Conservation (phyloP, 2,329 filamentous ascomycete species). For the Hawksworthiomyces lignivorus region DNA sequence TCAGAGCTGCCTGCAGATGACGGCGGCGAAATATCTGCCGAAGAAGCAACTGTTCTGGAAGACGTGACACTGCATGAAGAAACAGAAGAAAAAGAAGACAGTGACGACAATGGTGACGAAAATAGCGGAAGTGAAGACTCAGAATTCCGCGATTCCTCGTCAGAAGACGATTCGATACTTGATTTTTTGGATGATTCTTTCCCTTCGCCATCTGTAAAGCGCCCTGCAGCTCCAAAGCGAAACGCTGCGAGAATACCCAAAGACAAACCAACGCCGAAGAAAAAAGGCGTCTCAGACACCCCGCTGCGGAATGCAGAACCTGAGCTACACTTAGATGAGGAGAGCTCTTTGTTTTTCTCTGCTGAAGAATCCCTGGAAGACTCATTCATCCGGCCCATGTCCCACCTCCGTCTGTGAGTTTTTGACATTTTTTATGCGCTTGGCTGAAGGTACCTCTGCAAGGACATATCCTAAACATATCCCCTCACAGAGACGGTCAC, state of each 20-base stretch:
- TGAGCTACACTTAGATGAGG: conserved; percentile 9
- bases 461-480: not conserved
- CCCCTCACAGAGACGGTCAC: too few species aligned
- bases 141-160: conserved; percentile 10
- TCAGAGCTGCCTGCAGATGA: conserved; percentile 7
- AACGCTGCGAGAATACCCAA: not conserved
- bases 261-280: not conserved
- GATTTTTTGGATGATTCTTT: conserved; percentile 8
- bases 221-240: not conserved
- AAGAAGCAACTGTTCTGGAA: conserved; percentile 13
- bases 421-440: too few species aligned
- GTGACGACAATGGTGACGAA: not conserved
- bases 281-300: not conserved
- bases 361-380: conserved; percentile 10
- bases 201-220: conserved; percentile 1
- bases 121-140: conserved; percentile 5
- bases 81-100: not conserved
- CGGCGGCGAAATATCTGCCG: conserved; percentile 10
- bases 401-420: conserved; percentile 6
- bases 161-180: not conserved
- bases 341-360: conserved; percentile 14
- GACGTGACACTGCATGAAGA: not conserved
- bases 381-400: not conserved
- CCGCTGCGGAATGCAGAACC: too few species aligned
- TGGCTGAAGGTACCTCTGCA: too few species aligned